Base-by-base conservation (phyloP, 345 rosid species). In the Populus euphratica region DNA sequence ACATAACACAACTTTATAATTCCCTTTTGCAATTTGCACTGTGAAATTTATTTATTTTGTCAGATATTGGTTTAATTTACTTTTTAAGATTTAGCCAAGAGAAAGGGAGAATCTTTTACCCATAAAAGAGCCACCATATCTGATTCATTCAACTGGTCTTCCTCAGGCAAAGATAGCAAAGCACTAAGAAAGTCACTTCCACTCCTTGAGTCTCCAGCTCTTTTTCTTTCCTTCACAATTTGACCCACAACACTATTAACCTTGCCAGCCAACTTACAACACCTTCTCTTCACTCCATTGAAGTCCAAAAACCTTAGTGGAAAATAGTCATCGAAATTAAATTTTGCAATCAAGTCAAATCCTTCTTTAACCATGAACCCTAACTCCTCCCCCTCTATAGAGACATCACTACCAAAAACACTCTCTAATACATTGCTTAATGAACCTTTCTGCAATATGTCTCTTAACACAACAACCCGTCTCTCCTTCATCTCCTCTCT, bases 271-370 rank as follows among this genome's bases (percentile, higher is more conserved):
- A 91, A 74, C 63, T 76, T 72, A 43, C 72, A 80, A 23, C 93
- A 88, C 87, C 85, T 86, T 52, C 92, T 87, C 69, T 85, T 90
- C 75, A 91, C 91, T 16, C 92, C 93, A 72, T 72, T 27, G 13
- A 91, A 80, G 74, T 91, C 93, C 84, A 91, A 67, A 31, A 86
- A 85, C 78, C 81, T 78, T 0, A 86, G 9, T 2, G 89, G 90
- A 73, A 90, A 86, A 80, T 85, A 73, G 68, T 91, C 96, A 62
- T 87, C 96, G 84, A 83, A 78, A 35, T 91, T 91, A 36, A 85
- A 90, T 29, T 75, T 78, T 0, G 76, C 49, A 18, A 90, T 85
- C 69, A 90, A 50, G 38, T 86, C 91, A 69, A 86, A 88, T 67
- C 93, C 92, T 82, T 91, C 96, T 61, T 75, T 80, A 31, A 88